phyloP scores from a whole-genome alignment of 2,329 filamentous ascomycete species.

The Cordyceps javanica region DNA sequence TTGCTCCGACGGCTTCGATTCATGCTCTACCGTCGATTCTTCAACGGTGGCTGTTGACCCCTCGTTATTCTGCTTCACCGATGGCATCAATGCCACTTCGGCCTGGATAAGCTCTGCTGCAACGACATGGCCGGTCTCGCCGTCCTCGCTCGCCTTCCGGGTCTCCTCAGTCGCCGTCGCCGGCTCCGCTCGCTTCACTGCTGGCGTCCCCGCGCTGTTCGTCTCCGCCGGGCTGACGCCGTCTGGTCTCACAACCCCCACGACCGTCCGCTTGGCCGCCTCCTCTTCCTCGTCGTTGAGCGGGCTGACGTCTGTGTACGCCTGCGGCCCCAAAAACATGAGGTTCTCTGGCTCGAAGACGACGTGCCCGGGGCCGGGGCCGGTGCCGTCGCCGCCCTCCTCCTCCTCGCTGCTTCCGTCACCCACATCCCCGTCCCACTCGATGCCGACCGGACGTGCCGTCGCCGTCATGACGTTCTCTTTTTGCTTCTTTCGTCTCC shows the following conservation, averaged over 20 bases:
- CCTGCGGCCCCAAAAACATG: conserved; percentile 45
- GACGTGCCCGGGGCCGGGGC: too few relatives aligned
- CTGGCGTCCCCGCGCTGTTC: conserved; percentile 12
- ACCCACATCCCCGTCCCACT: conserved; percentile 28
- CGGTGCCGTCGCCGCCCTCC: conserved; percentile 26
- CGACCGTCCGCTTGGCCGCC: conserved; percentile 23
- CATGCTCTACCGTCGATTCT: fast-evolving
- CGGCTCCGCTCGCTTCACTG: not conserved
- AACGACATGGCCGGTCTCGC: not conserved
- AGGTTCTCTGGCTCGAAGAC: conserved; percentile 48
- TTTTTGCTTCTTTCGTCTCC: conserved; percentile 10
- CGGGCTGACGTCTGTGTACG: conserved; percentile 40
- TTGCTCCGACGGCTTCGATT: not conserved
- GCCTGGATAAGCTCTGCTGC: not conserved
- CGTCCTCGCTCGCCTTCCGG: not conserved
- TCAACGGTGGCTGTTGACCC: not conserved
- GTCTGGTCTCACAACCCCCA: conserved; percentile 13
- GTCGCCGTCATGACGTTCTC: conserved; percentile 27
- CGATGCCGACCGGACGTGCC: conserved; percentile 15
- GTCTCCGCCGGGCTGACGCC: conserved; percentile 24
- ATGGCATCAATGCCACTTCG: not conserved
- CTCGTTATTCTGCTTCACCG: not conserved
- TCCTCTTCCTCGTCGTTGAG: conserved; percentile 33
- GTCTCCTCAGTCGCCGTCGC: not conserved
- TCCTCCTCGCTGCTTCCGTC: conserved; percentile 28